Conservation (phyloP, 495 filamentous ascomycete genomes). For the Penicillium lagena region DNA sequence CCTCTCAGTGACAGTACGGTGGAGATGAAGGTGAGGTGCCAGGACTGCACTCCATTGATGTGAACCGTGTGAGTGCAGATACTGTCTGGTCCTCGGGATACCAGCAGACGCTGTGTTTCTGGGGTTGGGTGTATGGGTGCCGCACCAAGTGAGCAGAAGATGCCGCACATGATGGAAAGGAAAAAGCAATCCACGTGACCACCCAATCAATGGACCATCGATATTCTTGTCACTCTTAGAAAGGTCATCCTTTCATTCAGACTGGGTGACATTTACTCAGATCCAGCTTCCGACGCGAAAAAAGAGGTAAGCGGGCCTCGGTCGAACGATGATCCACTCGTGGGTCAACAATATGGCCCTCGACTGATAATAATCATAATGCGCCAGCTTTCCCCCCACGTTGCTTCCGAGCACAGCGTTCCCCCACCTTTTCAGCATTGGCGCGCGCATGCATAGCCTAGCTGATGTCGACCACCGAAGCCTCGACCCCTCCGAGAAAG, state of each 20-base stretch:
- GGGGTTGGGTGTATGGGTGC: conserved; percentile 25
- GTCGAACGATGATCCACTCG: neutral
- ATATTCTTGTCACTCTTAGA: no score
- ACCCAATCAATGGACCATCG: no score
- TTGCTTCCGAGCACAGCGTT: no score
- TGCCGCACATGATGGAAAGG: conserved; percentile 53
- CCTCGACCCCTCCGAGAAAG: conserved; percentile 17
- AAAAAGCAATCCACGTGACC: neutral
- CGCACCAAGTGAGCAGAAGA: conserved; percentile 50
- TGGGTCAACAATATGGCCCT: conserved; percentile 6
- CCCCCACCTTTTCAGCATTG: conserved; percentile 54
- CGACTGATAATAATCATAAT: conserved; percentile 16
- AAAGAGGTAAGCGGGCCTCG: neutral
- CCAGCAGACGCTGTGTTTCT: conserved; percentile 37
- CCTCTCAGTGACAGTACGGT: conserved; percentile 86
- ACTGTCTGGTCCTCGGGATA: conserved; percentile 52
- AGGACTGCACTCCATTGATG: conserved; percentile 12
- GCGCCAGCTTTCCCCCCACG: conserved; percentile 33
- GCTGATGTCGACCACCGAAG: conserved; percentile 35
- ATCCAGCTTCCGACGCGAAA: no score
- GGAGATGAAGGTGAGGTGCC: conserved; percentile 61
- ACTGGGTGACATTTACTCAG: no score
- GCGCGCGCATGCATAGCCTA: conserved; percentile 24
- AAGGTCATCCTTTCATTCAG: no score
- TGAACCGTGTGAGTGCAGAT: conserved; percentile 25